Conservation (phyloP, 805 yeast genomes). For the Candida koratica region DNA sequence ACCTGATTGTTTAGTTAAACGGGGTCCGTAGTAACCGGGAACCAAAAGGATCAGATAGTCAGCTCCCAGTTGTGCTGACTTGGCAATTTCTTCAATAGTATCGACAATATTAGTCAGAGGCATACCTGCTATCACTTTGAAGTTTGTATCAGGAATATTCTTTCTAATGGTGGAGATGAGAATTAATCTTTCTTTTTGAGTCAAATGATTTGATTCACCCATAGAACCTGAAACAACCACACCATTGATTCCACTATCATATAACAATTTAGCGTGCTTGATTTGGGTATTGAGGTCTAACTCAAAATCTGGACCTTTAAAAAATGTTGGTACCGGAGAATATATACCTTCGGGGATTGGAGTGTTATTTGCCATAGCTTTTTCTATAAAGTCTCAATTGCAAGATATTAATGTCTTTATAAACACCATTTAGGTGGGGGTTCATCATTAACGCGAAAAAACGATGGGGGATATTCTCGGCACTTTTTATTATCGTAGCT, state of each 20-base stretch:
- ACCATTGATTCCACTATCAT: constrained; percentile 28
- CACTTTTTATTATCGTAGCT: background rate
- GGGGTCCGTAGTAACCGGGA: constrained; percentile 35
- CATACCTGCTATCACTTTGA: constrained; percentile 32
- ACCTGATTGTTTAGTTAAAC: constrained; percentile 28
- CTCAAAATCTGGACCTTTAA: constrained; percentile 20
- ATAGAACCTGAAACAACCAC: constrained; percentile 38
- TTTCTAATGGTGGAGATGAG: constrained; percentile 22
- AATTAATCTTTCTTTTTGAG: constrained; percentile 25
- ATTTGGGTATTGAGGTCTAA: constrained; percentile 28
- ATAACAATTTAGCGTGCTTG: constrained; percentile 26
- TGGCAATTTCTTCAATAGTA: constrained; percentile 23
- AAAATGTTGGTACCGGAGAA: constrained; percentile 31
- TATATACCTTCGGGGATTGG: constrained; percentile 22
- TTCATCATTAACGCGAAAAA: constrained; percentile 6
- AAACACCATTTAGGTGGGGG: constrained; percentile 4
- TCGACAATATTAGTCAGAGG: constrained; percentile 24
- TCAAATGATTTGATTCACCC: constrained; percentile 38
- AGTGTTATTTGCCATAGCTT: background rate
- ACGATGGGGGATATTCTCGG: constrained; percentile 3
- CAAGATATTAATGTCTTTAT: background rate
- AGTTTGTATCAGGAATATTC: constrained; percentile 28
- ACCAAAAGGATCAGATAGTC: constrained; percentile 28
- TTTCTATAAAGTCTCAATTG: background rate
- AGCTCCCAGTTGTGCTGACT: constrained; percentile 28